Evolutionary conservation across 106 monocot genomes (phyloP).

Genomic region (Triglochin maritima): DNA sequence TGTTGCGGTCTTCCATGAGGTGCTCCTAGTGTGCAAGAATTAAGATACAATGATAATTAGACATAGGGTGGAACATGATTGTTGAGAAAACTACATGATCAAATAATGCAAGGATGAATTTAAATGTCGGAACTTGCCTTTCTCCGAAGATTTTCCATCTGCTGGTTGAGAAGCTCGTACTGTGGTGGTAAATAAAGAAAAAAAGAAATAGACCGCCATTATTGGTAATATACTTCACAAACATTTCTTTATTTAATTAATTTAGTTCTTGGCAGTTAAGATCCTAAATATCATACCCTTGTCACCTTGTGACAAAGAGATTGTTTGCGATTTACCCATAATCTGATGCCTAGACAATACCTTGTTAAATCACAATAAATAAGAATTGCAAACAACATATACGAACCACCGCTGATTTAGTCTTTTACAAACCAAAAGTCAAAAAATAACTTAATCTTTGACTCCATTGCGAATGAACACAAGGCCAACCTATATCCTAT

Average conservation of each 20-base stretch:
- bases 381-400: too few relatives aligned
- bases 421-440: too few relatives aligned
- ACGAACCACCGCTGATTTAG: too few relatives aligned
- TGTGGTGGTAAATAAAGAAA: constrained; percentile 10
- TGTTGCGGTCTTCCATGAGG: constrained; percentile 50
- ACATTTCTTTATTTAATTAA: not conserved
- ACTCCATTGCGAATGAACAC: not conserved
- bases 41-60: not conserved
- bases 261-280: not conserved
- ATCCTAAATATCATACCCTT: too few relatives aligned
- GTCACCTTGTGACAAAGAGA: too few relatives aligned
- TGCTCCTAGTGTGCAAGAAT: constrained; percentile 31
- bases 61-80: not conserved
- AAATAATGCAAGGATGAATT: not conserved
- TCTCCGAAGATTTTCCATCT: constrained; percentile 46
- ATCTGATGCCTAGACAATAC: too few relatives aligned
- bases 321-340: too few relatives aligned
- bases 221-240: not conserved
- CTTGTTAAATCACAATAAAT: too few relatives aligned
- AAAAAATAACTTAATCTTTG: not conserved
- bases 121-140: constrained; percentile 28
- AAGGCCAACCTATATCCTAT: not conserved
- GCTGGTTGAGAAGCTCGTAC: constrained; percentile 56
- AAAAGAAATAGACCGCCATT: not conserved
- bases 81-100: not conserved